phyloP scores from a whole-genome alignment of 1,139 yeast species.

The Taphrina betulina region DNA sequence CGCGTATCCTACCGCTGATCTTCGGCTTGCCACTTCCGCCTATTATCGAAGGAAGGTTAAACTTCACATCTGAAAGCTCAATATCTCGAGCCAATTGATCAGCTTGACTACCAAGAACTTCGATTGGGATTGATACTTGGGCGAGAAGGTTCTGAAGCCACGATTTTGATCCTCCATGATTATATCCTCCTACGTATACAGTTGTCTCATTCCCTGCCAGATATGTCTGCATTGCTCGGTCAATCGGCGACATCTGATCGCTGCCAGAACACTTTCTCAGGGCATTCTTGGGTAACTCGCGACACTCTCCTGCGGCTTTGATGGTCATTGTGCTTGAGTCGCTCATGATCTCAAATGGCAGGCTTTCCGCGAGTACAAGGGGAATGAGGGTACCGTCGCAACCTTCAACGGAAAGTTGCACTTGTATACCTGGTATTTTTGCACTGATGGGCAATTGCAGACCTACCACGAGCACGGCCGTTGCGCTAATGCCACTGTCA shows the following conservation, averaged over 20 bases:
- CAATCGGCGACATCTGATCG: conserved; percentile 8
- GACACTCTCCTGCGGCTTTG: background rate
- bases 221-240: conserved; percentile 19
- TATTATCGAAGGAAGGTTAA: conserved; percentile 16
- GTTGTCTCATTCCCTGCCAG: conserved; percentile 19
- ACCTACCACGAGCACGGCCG: background rate
- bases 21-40: conserved; percentile 27
- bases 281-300: conserved; percentile 5
- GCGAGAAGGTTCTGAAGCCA: conserved; percentile 10
- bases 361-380: conserved; percentile 8
- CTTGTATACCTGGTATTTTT: background rate
- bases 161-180: background rate
- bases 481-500: conserved; percentile 10
- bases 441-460: conserved; percentile 4
- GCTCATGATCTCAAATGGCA: background rate
- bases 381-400: conserved; percentile 12
- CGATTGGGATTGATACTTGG: conserved; percentile 10
- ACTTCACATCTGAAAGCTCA: conserved; percentile 28
- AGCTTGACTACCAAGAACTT: conserved; percentile 16
- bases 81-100: conserved; percentile 27
- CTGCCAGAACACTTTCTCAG: background rate
- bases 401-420: conserved; percentile 11
- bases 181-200: conserved; percentile 11
- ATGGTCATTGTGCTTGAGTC: background rate
- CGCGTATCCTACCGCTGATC: conserved; percentile 25